These are phyloP conservation scores for Irpex sp. DNA, from an alignment of 1,284 basidiomycete genomes.

Conservation along the genomic window DNA sequence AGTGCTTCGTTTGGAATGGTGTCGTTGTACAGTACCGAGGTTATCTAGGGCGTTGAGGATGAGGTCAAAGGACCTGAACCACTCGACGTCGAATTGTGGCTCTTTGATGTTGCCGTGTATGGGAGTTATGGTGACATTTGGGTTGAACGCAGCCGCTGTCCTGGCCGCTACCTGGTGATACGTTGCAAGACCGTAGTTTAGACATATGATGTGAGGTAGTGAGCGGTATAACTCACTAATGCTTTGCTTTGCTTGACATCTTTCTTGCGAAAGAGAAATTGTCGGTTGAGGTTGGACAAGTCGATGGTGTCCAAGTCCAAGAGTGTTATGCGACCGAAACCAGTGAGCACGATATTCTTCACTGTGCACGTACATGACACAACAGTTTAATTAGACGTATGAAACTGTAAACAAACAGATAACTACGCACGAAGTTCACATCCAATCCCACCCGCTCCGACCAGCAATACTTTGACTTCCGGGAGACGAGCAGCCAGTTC, in stretches of 20 bases:
- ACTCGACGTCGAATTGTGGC: conserved; percentile 83
- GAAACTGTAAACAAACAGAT: neutral
- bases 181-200: neutral
- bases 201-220: neutral
- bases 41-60: conserved; percentile 98
- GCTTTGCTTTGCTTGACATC: conserved; percentile 98
- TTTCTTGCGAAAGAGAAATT: conserved; percentile 97
- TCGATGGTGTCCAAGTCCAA: conserved; percentile 99
- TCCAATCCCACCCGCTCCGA: conserved; percentile 96
- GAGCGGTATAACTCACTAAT: conserved; percentile 44
- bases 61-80: conserved; percentile 89
- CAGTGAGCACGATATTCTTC: conserved; percentile 93
- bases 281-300: conserved; percentile 95
- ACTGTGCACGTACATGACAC: conserved; percentile 45
- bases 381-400: neutral
- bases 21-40: conserved; percentile 50
- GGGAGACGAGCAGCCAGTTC: conserved; percentile 60
- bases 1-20: neutral
- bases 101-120: conserved; percentile 98
- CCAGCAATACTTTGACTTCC: conserved; percentile 78
- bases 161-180: conserved; percentile 77
- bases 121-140: conserved; percentile 83
- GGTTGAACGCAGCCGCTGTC: conserved; percentile 90
- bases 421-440: conserved; percentile 79
- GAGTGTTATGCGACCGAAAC: conserved; percentile 89